Conservation (phyloP, 2,329 filamentous ascomycete genomes). For the Hymenoscyphus fraxineus region DNA sequence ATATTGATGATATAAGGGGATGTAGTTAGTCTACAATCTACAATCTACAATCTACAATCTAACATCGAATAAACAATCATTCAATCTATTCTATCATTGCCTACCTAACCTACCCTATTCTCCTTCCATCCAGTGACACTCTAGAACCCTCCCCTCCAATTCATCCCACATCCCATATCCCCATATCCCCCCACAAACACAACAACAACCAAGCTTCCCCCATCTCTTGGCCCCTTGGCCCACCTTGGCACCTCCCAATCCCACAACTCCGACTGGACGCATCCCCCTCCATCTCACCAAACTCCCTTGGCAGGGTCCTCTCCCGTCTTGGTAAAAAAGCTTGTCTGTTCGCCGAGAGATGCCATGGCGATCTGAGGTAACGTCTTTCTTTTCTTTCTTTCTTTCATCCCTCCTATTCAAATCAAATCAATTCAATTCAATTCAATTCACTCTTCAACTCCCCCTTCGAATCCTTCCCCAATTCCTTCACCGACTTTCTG, state of each 20-base stretch:
- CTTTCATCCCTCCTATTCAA: no score
- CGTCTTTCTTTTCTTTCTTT: not conserved
- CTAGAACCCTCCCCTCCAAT: not conserved
- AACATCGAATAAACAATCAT: no score
- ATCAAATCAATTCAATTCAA: not conserved
- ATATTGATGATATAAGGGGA: not conserved
- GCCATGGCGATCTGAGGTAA: not conserved
- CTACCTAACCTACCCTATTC: no score
- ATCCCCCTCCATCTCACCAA: not conserved
- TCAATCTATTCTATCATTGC: no score
- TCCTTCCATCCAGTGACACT: no score
- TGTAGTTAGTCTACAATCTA: not conserved
- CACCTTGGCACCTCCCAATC: not conserved
- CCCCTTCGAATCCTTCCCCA: not conserved
- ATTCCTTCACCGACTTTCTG: not conserved
- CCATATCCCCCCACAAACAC: not conserved
- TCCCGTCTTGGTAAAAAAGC: not conserved
- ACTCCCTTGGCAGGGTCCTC: not conserved
- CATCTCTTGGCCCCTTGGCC: not conserved
- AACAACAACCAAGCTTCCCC: not conserved
- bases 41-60: no score
- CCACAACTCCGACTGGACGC: not conserved
- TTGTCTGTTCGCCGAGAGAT: not conserved
- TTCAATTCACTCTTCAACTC: not conserved
- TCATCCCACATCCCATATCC: not conserved